phyloP scores from a whole-genome alignment of 148 eudicot species.

The Silene uniflora region DNA sequence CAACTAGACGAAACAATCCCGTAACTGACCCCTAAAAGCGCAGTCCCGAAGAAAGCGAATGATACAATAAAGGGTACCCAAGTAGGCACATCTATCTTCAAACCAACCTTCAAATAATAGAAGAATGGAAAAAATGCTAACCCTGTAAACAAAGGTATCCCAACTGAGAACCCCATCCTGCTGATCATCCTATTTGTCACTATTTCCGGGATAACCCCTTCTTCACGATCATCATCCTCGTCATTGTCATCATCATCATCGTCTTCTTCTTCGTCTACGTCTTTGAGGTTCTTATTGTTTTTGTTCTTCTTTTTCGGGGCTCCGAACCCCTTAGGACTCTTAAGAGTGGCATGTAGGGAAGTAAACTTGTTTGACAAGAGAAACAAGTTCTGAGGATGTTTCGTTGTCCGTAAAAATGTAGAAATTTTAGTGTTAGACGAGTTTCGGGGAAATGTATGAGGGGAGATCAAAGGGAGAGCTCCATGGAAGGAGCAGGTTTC shows the following conservation, averaged over 20 bases:
- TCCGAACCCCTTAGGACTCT: slow-evolving; percentile 71
- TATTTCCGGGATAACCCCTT: slow-evolving; percentile 79
- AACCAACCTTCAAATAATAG: slow-evolving; percentile 77
- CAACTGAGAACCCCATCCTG: slow-evolving; percentile 79
- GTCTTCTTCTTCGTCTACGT: slow-evolving; percentile 11
- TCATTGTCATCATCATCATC: slow-evolving; percentile 44
- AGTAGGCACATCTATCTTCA: slow-evolving; percentile 84
- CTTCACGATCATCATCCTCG: slow-evolving; percentile 35
- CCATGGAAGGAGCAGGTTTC: slow-evolving; percentile 28
- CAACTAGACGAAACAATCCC: slow-evolving; percentile 97
- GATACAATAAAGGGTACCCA: slow-evolving; percentile 94
- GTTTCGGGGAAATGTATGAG: neutral
- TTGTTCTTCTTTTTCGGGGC: slow-evolving; percentile 44
- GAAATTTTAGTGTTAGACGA: neutral
- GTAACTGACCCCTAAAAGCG: slow-evolving; percentile 84
- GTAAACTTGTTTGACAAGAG: slow-evolving; percentile 16
- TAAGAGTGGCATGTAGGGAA: slow-evolving; percentile 50
- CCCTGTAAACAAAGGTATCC: slow-evolving; percentile 70
- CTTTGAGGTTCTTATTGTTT: slow-evolving; percentile 36
- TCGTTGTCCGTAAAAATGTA: neutral
- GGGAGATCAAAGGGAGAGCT: slow-evolving; percentile 17
- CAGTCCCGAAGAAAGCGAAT: slow-evolving; percentile 81
- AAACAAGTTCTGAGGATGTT: slow-evolving; percentile 8
- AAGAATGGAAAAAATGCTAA: slow-evolving; percentile 81
- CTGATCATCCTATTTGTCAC: slow-evolving; percentile 91